These are phyloP conservation scores for Lipomyces mesembrius DNA, from an alignment of 805 yeast genomes.

Conservation along the genomic window DNA sequence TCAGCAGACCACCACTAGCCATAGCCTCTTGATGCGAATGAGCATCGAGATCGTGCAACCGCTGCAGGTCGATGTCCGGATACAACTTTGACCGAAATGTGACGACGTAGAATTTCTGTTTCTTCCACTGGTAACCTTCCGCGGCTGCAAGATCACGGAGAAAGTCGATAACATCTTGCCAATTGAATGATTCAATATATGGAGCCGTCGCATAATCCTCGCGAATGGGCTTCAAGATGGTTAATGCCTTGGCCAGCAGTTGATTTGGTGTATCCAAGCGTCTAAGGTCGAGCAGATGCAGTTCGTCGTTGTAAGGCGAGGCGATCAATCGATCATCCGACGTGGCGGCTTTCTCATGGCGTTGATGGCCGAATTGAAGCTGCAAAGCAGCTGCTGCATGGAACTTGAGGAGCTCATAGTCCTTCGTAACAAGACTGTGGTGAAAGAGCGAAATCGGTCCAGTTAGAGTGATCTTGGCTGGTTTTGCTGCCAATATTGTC, in stretches of 20 bases:
- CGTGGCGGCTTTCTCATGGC: not conserved
- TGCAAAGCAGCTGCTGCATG: not conserved
- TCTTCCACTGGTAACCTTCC: slow-evolving; percentile 1
- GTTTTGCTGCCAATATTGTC: not conserved
- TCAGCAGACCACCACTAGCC: slow-evolving; percentile 1
- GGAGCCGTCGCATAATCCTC: slow-evolving; percentile 5
- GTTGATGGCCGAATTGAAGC: not conserved
- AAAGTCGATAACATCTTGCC: not conserved
- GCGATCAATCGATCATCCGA: slow-evolving; percentile 1
- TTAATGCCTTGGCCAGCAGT: slow-evolving; percentile 3
- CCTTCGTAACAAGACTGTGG: not conserved
- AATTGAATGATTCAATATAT: slow-evolving; percentile 1
- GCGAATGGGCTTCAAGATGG: not conserved
- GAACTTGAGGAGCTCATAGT: slow-evolving; percentile 2
- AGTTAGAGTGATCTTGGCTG: not conserved
- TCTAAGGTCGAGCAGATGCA: slow-evolving; percentile 4
- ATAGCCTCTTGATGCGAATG: slow-evolving; percentile 2
- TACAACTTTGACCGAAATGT: slow-evolving; percentile 1
- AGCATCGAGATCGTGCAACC: slow-evolving; percentile 1
- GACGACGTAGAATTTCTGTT: not conserved
- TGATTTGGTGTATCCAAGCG: not conserved
- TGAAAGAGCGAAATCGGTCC: not conserved
- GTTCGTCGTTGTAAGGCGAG: not conserved
- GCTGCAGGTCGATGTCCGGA: slow-evolving; percentile 4
- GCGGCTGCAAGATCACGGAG: not conserved